These are phyloP conservation scores for Ilyonectria mors-panacis DNA, from an alignment of 2,329 filamentous ascomycete species.

Conservation along the genomic window DNA sequence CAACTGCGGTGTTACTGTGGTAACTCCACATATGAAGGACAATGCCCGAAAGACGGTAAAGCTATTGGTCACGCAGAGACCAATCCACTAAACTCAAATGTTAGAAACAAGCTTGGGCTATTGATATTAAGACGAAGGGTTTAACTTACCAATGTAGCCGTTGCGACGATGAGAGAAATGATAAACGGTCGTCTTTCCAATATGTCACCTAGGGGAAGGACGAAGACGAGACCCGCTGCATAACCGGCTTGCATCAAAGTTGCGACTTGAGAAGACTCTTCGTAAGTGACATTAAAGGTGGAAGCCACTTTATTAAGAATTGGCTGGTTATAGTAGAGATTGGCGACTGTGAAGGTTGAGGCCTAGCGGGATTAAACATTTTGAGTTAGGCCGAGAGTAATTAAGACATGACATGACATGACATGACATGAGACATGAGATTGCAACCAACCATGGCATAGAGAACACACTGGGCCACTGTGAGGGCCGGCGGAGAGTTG, in stretches of 20 bases:
- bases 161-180: conserved; percentile 75
- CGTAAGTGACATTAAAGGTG: conserved; percentile 80
- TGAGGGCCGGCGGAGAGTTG: conserved; percentile 76
- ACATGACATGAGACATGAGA: neutral
- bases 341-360: conserved; percentile 80
- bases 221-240: conserved; percentile 78
- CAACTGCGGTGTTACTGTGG: conserved; percentile 83
- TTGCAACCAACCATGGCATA: conserved; percentile 71
- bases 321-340: conserved; percentile 86
- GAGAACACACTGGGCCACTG: conserved; percentile 76
- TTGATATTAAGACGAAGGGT: too few species aligned
- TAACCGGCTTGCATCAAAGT: conserved; percentile 87
- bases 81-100: conserved; percentile 69
- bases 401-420: neutral
- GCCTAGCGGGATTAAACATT: conserved; percentile 54
- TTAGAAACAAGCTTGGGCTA: neutral
- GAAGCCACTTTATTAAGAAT: conserved; percentile 82
- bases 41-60: conserved; percentile 77
- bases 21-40: conserved; percentile 81
- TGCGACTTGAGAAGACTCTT: conserved; percentile 76
- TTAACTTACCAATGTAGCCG: conserved; percentile 73
- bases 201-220: conserved; percentile 83
- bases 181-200: conserved; percentile 79
- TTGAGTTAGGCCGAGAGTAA: neutral
- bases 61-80: conserved; percentile 76